phyloP scores from a whole-genome alignment of 768 basidiomycete species.

The Clitopilus passeckerianus region DNA sequence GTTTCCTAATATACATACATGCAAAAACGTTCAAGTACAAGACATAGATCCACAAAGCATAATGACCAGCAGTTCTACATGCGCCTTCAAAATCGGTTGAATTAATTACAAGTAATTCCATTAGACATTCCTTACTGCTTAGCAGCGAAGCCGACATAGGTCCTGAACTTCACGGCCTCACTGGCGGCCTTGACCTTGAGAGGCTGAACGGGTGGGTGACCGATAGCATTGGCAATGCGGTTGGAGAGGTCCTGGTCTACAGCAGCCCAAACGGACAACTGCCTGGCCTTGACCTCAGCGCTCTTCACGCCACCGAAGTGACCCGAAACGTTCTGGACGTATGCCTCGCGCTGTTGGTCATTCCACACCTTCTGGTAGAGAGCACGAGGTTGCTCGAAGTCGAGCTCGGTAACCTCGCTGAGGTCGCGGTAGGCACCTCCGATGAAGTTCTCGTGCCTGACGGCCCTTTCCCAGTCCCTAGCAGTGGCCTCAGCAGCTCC shows the following conservation, averaged over 20 bases:
- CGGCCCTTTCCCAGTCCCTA: slow-evolving; percentile 33
- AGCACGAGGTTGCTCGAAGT: slow-evolving; percentile 80
- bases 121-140: background rate
- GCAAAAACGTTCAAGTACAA: no score
- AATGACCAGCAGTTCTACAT: no score
- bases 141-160: slow-evolving; percentile 25
- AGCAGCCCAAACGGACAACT: slow-evolving; percentile 74
- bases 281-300: slow-evolving; percentile 51
- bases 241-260: slow-evolving; percentile 73
- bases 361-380: slow-evolving; percentile 67
- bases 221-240: slow-evolving; percentile 74
- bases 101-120: background rate
- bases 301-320: slow-evolving; percentile 63
- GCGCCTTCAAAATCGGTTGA: no score
- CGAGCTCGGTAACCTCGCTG: slow-evolving; percentile 75
- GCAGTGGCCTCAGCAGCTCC: slow-evolving; percentile 37
- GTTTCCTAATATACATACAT: no score
- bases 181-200: slow-evolving; percentile 55
- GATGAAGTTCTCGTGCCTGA: slow-evolving; percentile 70
- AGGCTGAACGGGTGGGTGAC: slow-evolving; percentile 51
- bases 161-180: slow-evolving; percentile 52
- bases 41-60: background rate
- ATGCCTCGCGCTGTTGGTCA: slow-evolving; percentile 52
- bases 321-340: slow-evolving; percentile 61
- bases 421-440: slow-evolving; percentile 66